Evolutionary conservation across 2,329 filamentous ascomycete species (phyloP).

Genomic region (Penicillium sp.): DNA sequence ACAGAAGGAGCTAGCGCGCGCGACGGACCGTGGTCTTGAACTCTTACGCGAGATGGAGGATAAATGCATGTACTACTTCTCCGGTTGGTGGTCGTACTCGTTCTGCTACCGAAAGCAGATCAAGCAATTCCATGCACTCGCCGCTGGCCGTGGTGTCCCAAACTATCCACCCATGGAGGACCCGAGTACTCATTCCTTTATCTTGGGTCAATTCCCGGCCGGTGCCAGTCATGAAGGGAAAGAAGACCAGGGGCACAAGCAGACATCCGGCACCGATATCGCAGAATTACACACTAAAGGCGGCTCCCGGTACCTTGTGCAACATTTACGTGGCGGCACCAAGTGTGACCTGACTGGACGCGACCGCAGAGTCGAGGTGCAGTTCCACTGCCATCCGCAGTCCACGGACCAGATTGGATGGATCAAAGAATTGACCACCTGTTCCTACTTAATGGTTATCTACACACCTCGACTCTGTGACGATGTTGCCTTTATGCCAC

Average conservation of each 20-base stretch:
- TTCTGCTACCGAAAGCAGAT: slow-evolving; percentile 88
- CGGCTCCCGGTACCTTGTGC: slow-evolving; percentile 79
- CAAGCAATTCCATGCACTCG: slow-evolving; percentile 82
- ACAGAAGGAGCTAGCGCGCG: slow-evolving; percentile 72
- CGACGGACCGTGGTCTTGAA: slow-evolving; percentile 73
- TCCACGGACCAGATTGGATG: slow-evolving; percentile 73
- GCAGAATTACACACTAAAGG: slow-evolving; percentile 75
- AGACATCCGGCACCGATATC: slow-evolving; percentile 35
- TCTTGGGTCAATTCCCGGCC: slow-evolving; percentile 60
- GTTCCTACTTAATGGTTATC: slow-evolving; percentile 87
- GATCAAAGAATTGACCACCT: slow-evolving; percentile 90
- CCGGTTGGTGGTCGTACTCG: slow-evolving; percentile 93
- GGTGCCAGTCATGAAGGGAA: slow-evolving; percentile 32
- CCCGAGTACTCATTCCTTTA: slow-evolving; percentile 67
- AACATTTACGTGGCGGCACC: slow-evolving; percentile 73
- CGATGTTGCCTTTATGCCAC: slow-evolving; percentile 80
- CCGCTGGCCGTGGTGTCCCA: slow-evolving; percentile 63
- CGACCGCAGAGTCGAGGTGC: slow-evolving; percentile 75
- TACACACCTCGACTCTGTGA: slow-evolving; percentile 84
- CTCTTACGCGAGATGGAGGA: slow-evolving; percentile 72
- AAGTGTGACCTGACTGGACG: slow-evolving; percentile 80
- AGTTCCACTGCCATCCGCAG: slow-evolving; percentile 73
- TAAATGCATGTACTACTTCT: slow-evolving; percentile 75
- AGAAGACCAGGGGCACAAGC: slow-evolving; percentile 22
- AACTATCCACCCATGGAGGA: slow-evolving; percentile 71